These are phyloP conservation scores for Paracorniculantispora psalliotae DNA, from an alignment of 2,329 filamentous ascomycete species.

Conservation along the genomic window DNA sequence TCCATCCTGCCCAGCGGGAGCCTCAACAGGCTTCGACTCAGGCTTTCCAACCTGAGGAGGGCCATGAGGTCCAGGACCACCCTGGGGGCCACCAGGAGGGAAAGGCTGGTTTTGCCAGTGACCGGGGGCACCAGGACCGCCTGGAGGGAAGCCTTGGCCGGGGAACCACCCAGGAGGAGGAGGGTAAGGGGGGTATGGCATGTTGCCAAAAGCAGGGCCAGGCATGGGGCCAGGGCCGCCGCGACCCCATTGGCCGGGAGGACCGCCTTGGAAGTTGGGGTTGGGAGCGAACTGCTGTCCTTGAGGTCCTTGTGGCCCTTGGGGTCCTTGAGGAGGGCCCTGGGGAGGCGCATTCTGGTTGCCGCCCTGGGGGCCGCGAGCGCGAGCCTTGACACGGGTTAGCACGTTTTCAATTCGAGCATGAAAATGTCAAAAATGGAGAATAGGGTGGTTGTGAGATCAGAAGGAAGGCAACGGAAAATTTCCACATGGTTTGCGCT, in stretches of 20 bases:
- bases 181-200: conserved; percentile 63
- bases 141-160: conserved; percentile 68
- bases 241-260: conserved; percentile 51
- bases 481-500: conserved; percentile 96
- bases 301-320: conserved; percentile 28
- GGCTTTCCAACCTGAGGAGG: conserved; percentile 39
- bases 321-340: conserved; percentile 28
- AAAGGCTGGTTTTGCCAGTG: conserved; percentile 51
- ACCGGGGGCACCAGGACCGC: conserved; percentile 40
- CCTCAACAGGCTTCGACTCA: conserved; percentile 18
- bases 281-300: conserved; percentile 40
- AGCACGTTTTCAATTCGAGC: background rate
- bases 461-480: conserved; percentile 99
- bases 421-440: conserved; percentile 14
- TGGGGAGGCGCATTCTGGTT: conserved; percentile 22
- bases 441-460: conserved; percentile 36
- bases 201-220: conserved; percentile 58
- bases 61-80: conserved; percentile 45
- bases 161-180: conserved; percentile 76
- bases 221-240: conserved; percentile 54
- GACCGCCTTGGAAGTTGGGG: conserved; percentile 46
- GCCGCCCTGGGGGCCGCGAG: conserved; percentile 29
- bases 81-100: conserved; percentile 54
- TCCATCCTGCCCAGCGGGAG: conserved; percentile 43
- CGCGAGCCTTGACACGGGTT: conserved; percentile 32